Evolutionary conservation across 163 green algal genomes (phyloP).

Genomic region (Chlamydomonas reinhardtii): DNA sequence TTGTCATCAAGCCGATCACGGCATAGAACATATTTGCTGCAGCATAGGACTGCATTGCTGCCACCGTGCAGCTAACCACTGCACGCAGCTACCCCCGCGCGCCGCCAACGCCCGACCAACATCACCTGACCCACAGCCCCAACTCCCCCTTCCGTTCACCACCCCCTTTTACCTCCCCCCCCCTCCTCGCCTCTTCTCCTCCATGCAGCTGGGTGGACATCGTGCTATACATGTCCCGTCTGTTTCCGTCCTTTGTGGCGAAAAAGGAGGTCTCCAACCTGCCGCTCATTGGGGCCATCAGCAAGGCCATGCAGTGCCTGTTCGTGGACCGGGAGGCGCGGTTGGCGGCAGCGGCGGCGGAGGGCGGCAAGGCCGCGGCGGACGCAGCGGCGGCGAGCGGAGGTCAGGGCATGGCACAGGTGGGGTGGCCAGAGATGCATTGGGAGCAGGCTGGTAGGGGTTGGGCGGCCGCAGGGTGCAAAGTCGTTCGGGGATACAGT

Average conservation of each 20-base stretch:
- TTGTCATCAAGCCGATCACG: no score
- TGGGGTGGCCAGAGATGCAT: no score
- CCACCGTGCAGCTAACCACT: no score
- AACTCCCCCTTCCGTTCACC: not conserved
- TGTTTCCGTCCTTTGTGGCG: slow-evolving; percentile 88
- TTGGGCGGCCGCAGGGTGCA: no score
- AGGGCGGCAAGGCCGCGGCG: not conserved
- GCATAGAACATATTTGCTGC: no score
- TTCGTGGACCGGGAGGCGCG: slow-evolving; percentile 87
- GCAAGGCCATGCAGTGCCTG: slow-evolving; percentile 84
- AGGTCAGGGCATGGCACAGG: slow-evolving; percentile 37
- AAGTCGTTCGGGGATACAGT: no score
- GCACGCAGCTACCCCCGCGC: no score
- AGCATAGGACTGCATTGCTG: no score
- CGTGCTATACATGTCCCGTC: slow-evolving; percentile 87
- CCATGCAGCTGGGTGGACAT: slow-evolving; percentile 86
- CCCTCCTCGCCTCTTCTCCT: not conserved
- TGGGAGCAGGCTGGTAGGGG: not conserved
- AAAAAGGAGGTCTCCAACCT: slow-evolving; percentile 67
- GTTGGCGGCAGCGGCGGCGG: not conserved
- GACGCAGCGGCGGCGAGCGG: not conserved
- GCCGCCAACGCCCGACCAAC: no score
- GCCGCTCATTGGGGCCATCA: slow-evolving; percentile 85
- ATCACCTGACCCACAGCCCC: no score
- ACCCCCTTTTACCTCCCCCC: not conserved